Base-by-base conservation (phyloP, 768 basidiomycete species). In the Lactifluus echinatus region DNA sequence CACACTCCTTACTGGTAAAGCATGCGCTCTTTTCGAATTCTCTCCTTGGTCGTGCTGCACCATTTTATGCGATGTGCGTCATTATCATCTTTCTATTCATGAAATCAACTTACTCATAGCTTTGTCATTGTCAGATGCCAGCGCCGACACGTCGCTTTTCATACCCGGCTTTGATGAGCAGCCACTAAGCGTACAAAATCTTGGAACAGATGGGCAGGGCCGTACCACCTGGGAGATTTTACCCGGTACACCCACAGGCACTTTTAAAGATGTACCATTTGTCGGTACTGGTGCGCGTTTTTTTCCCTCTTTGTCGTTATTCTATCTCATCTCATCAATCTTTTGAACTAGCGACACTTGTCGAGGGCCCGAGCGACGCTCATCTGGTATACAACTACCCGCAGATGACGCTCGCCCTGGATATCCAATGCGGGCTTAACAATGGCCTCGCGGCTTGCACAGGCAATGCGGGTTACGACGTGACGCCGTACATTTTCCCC, bases 211-310 rank as follows among this genome's bases (percentile, higher is more conserved):
- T n/a, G 43, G 29, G 36, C 42, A 43, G 4, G 56, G 56, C 40
- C 50, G 50, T 23, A 57, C 50, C 28, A 57, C 44, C 23, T 57
- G 50, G 56, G 50, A 53, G 43, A 53, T 57, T 24, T 15, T 53
- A 19, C 50, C 50, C 3, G 56, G 50, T 34, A 12, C 50, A 26
- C 43, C 37, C 14, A 57, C 50, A 1, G 48, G 40, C 19, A 36
- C 29, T 24, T 56, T 31, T 8, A 8, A 39, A 1, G 36, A 47
- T 4, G 15, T n/a, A n/a, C 19, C 26, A 4, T 53, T 53, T 34
- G 10, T 45, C n/a, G 50, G 56, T 2, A 57, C 56, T 4, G 50
- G 50, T 57, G 26, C 33, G 44, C 37, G 5, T 40, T 8, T 46
- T 4, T 42, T 12, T 45, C 33, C 8, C 8, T 12, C 21, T 23